Evolutionary conservation across 345 rosid species (phyloP), one percentile per base, ranked within the genome.

Genomic region (Rhodamnia rubescens): DNA sequence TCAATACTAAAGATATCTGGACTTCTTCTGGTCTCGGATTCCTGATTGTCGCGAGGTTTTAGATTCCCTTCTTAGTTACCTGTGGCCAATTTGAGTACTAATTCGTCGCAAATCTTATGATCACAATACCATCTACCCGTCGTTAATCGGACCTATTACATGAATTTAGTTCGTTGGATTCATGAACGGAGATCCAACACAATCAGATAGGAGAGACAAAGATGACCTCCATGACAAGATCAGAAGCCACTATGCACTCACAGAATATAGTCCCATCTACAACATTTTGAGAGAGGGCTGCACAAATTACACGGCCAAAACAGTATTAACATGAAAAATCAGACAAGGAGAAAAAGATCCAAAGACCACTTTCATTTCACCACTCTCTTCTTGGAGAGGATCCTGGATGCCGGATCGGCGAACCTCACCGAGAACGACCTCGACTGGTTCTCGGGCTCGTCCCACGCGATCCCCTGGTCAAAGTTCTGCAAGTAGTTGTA

Each of bases 371-470:
- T 82, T 82, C 56, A 51, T n/a, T 53, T 82, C 84, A 11, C 58
- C 42, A 10, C 53, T 32, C 42, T 29, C 83, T 59, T 87, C 52
- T 87, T 58, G 44, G 50, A 8, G 22, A 14, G 78, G 85, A 84
- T 5, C 9, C 85, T 55, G 40, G 87, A 89, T 40, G 81, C 42
- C 29, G 91, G 89, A 74, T 88, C 84, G 21, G 93, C 90, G 82
- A 93, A 90, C 64, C 91, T 88, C 83, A 89, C 90, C 3, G 93
- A 87, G 90, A 93, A 90, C 5, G 95, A 91, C 29, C 91, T 86
- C 21, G 88, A 87, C 80, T 89, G 82, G 50, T 86, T 90, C 16
- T 90, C 95, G 13, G 91, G 93, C 44, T 90, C 95, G 74, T 90
- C 89, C 87, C 87, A 82, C 7, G 90, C 85, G 22, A 83, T 57